These are phyloP conservation scores for Salix caprea DNA, from an alignment of 345 rosid species.

Conservation along the genomic window DNA sequence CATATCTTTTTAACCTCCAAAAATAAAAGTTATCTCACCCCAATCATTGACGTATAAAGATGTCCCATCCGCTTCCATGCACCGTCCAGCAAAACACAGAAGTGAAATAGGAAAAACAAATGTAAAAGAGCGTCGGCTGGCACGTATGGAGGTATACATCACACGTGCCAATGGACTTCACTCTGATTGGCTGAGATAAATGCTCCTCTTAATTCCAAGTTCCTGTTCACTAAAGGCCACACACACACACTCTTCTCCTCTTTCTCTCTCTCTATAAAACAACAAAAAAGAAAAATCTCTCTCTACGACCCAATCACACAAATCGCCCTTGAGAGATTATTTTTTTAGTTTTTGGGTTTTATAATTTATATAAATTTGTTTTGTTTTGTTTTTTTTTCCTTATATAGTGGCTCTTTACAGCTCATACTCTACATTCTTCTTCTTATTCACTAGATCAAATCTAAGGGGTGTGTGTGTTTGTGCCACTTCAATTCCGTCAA, in stretches of 20 bases:
- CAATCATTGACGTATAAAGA: too few relatives aligned
- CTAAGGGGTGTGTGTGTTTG: conserved; percentile 19
- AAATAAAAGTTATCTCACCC: too few relatives aligned
- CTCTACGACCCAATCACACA: neutral
- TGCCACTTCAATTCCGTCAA: conserved; percentile 4
- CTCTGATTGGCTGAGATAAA: conserved; percentile 26
- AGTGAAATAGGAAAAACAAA: neutral
- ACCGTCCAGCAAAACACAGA: too few relatives aligned
- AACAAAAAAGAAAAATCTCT: neutral
- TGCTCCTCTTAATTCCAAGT: conserved; percentile 25
- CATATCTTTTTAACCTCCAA: too few relatives aligned
- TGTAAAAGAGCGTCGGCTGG: conserved; percentile 49
- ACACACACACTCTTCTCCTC: neutral
- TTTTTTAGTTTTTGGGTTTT: neutral
- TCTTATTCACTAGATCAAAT: conserved; percentile 40
- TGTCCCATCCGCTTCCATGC: too few relatives aligned
- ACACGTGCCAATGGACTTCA: conserved; percentile 29
- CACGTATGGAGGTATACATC: conserved; percentile 45
- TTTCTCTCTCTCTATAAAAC: conserved; percentile 23
- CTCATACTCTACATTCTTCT: conserved; percentile 37
- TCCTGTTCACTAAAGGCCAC: conserved; percentile 15
- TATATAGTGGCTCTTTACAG: conserved; percentile 33
- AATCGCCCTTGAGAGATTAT: neutral
- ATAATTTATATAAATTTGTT: conserved; percentile 7
- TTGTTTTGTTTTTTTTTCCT: conserved; percentile 7